Evolutionary conservation across 1,284 basidiomycete species (phyloP).

Genomic region (Ceratobasidium sp.): DNA sequence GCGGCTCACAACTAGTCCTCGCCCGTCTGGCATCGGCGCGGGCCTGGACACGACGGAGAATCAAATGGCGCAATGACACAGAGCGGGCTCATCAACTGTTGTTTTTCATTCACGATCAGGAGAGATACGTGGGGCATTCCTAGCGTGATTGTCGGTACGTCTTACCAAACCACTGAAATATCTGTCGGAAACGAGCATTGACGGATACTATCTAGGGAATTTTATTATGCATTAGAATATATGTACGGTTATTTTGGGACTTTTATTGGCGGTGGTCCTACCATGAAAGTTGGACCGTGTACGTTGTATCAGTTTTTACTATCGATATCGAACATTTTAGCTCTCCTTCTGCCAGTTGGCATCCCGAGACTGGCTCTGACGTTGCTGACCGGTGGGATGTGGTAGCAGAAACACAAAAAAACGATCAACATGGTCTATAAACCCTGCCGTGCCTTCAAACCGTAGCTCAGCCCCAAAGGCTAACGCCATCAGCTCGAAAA

Average conservation of each 20-base stretch:
- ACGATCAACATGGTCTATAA: too few species aligned
- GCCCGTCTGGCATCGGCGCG: constrained; percentile 49
- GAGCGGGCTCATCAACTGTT: constrained; percentile 86
- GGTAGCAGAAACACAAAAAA: too few species aligned
- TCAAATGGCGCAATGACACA: constrained; percentile 57
- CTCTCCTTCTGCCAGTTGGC: too few species aligned
- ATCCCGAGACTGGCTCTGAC: not conserved
- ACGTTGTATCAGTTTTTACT: constrained; percentile 2
- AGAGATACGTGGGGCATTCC: constrained; percentile 92
- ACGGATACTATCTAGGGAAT: constrained; percentile 59
- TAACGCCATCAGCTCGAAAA: not conserved
- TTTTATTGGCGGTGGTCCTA: not conserved
- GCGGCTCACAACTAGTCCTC: constrained; percentile 47
- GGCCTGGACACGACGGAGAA: constrained; percentile 34
- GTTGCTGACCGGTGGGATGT: too few species aligned
- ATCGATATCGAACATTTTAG: constrained; percentile 1
- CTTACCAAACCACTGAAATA: not conserved
- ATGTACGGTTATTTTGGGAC: constrained; percentile 19
- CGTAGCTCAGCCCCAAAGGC: too few species aligned
- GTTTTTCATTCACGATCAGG: constrained; percentile 95
- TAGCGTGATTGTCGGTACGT: constrained; percentile 83
- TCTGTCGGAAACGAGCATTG: not conserved
- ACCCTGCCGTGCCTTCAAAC: too few species aligned
- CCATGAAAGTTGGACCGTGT: not conserved
- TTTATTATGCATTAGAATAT: constrained; percentile 69